Evolutionary conservation across 495 filamentous ascomycete genomes (phyloP).

Genomic region (Penicillium verhagenii): DNA sequence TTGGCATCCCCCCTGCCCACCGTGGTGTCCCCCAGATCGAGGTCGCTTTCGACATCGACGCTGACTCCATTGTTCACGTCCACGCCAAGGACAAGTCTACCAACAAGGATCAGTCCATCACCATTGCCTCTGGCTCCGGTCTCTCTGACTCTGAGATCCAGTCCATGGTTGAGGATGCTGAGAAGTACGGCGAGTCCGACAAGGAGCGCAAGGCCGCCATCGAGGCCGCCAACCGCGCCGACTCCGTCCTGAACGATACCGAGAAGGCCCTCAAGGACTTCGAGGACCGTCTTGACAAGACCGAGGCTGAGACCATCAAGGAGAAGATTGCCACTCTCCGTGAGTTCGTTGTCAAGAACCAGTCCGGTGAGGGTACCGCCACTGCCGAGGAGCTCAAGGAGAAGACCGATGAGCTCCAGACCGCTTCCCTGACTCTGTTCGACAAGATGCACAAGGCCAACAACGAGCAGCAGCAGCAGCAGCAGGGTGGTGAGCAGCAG

Average conservation of each 20-base stretch:
- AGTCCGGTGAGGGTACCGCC: constrained; percentile 81
- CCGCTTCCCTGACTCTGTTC: constrained; percentile 91
- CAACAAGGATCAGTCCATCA: constrained; percentile 99
- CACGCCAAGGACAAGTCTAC: constrained; percentile 99
- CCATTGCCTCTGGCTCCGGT: constrained; percentile 97
- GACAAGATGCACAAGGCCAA: constrained; percentile 99
- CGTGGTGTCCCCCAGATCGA: constrained; percentile 97
- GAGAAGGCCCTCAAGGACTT: constrained; percentile 98
- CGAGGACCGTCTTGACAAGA: constrained; percentile 93
- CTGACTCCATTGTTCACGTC: constrained; percentile 98
- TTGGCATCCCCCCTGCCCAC: constrained; percentile 95
- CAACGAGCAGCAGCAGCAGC: constrained; percentile 63
- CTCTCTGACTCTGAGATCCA: constrained; percentile 93
- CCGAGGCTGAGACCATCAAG: constrained; percentile 84
- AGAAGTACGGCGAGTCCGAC: constrained; percentile 91
- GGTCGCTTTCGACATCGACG: constrained; percentile 99
- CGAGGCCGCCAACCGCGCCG: constrained; percentile 94
- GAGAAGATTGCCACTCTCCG: constrained; percentile 91
- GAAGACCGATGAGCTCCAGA: constrained; percentile 97
- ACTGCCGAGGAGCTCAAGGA: constrained; percentile 92
- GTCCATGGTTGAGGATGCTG: constrained; percentile 94
- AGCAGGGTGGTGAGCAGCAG: constrained; percentile 53
- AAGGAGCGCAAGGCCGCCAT: constrained; percentile 96
- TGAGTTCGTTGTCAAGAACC: constrained; percentile 91
- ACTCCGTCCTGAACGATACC: constrained; percentile 94